Base-by-base conservation (phyloP, 176 grass and related monocot species). In the Avena insularis region DNA sequence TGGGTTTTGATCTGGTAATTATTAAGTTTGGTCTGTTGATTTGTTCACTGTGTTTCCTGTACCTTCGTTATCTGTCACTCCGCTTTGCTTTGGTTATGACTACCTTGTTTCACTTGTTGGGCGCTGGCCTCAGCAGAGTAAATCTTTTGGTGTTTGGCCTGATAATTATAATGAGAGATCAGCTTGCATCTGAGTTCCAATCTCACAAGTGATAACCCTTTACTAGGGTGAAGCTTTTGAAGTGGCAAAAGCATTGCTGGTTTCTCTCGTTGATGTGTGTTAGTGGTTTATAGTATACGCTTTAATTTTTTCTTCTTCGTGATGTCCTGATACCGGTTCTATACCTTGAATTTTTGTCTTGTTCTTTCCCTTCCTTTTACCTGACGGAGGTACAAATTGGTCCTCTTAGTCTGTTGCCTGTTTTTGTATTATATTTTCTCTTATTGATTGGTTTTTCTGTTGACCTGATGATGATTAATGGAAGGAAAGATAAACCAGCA, bases 391-490 rank as follows among this genome's bases (percentile, higher is more conserved):
- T 69, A 40, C 23, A 64, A 25, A 4, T 2, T 20, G 16, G 17
- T 5, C 17, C 13, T 57, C 15, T 57, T 57, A 57, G 17, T 57
- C 6, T 19, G 16, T 57, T 57, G 19, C 16, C 17, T 57, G 17
- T n/a, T 61, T 60, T 23, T 11, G 58, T 61, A 61, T 8, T 61
- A 61, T 40, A 50, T 75, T 50, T 27, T 27, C 21, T 5, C 5
- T 14, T 65, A 4, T 65, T 65, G 12, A 1, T 29, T 64, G 62
- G 14, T 36, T 68, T 68, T 68, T 2, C 14, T 2, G 12, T 59
- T 84, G 60, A 75, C 85, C 80, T 57, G 58, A 87, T 91, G 85
- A 83, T 40, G 75, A 80, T 66, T 38, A 45, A 50, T 75, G 59
- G 48, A 88, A 82, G 9, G 67, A 84, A 71, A 0, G 38, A 64